Evolutionary conservation across 352 stramenopile genomes (phyloP).

Genomic region (Pythium vanterpoolii): DNA sequence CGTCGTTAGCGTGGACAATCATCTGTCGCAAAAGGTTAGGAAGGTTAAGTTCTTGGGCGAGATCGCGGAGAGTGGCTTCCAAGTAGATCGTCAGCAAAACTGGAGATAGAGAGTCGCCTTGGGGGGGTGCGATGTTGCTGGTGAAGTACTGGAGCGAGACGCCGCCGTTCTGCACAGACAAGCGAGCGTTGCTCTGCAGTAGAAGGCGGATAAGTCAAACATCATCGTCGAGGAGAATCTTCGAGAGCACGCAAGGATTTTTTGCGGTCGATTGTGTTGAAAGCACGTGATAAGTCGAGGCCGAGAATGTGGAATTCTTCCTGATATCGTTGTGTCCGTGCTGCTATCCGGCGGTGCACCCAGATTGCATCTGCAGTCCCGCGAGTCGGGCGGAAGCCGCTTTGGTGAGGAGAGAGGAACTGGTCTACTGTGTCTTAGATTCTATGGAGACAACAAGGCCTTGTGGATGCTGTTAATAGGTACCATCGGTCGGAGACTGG

Average conservation of each 20-base stretch:
- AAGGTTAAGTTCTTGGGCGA: background rate
- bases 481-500: constrained; percentile 6
- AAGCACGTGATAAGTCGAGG: constrained; percentile 17
- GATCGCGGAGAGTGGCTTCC: constrained; percentile 3
- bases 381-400: background rate
- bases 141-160: background rate
- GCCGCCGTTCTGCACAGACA: background rate
- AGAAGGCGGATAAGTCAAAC: constrained; percentile 11
- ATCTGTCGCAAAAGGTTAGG: constrained; percentile 6
- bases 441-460: constrained; percentile 7
- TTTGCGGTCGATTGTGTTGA: constrained; percentile 14
- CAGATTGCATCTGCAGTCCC: constrained; percentile 17
- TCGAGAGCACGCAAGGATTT: constrained; percentile 2
- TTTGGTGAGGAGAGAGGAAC: constrained; percentile 4
- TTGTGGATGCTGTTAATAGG: constrained; percentile 5
- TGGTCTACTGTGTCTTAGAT: constrained; percentile 7
- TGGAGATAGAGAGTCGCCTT: constrained; percentile 19
- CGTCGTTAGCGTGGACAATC: constrained; percentile 11
- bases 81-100: constrained; percentile 8
- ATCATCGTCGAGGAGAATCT: constrained; percentile 11
- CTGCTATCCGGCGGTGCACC: constrained; percentile 12
- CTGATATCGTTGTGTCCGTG: background rate
- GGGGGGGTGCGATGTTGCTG: constrained; percentile 10
- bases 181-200: background rate
- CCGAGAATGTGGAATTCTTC: constrained; percentile 12